Evolutionary conservation across 805 yeast species (phyloP), one percentile per base, ranked within the genome.

Genomic region (Yarrowia keelungensis): DNA sequence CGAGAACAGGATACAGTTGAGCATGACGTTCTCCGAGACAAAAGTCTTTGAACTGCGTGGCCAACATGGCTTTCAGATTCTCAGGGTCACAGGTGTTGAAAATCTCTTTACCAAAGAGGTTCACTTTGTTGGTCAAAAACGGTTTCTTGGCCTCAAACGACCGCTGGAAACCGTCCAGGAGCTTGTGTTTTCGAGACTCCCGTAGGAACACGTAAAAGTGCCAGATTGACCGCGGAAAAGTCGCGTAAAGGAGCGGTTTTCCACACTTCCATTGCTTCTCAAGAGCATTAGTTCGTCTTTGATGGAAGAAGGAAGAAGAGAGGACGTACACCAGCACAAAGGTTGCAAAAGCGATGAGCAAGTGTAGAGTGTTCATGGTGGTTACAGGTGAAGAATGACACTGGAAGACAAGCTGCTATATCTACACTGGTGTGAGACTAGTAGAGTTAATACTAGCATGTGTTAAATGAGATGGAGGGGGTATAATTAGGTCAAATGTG

Each of bases 11-110:
- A 22, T 58, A 68, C 46, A 79, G 71, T 35, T 72, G 72, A 14
- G 51, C 65, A 42, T 72, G 66, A 3, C 81, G 72, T 9, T 49
- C 36, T 0, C 77, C 79, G 19, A 78, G 71, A 22, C 71, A 71
- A 68, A 71, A 79, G 65, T 47, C 79, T 59, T 75, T 71, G 71
- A 77, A 78, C 41, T 73, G 71, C 5, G 78, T 75, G 14, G 79
- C 75, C n/a, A 77, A 72, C n/a, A 78, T 65, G 3, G 79, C 70
- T 70, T 76, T 74, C 69, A 78, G 68, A 67, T 78, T 78, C 41
- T 75, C 78, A 1, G 80, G 78, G 35, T 77, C 79, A 26, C 53
- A 69, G 32, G 77, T 74, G 49, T 77, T 59, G 51, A 16, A 43
- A 12, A 59, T 59, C 8, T 59, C 65, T n/a, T 59, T 59, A n/a